Evolutionary conservation across 257 asterid species (phyloP).

Genomic region (Nemophila menziesii): DNA sequence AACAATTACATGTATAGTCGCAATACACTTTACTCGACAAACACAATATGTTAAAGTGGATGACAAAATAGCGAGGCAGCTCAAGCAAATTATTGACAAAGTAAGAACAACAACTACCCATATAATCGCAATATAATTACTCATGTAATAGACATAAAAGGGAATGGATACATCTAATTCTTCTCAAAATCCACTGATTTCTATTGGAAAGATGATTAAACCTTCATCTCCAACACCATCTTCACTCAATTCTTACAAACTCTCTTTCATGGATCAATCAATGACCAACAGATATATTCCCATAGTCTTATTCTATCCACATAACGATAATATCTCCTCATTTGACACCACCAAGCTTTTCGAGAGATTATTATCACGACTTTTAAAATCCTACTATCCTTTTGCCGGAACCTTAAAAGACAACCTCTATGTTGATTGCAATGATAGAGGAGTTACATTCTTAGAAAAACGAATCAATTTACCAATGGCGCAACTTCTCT

Average conservation of each 20-base stretch:
- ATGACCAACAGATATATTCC: not conserved
- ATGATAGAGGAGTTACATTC: conserved; percentile 3
- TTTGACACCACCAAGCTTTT: not conserved
- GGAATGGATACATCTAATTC: no score
- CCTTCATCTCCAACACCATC: conserved; percentile 4
- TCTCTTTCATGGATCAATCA: not conserved
- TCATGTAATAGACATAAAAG: no score
- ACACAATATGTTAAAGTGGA: no score
- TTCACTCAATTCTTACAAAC: not conserved
- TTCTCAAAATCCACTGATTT: no score
- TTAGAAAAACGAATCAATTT: not conserved
- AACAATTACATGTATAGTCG: no score
- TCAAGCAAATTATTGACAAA: no score
- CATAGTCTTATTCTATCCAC: not conserved
- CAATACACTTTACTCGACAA: no score
- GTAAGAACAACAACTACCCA: no score
- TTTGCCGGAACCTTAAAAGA: conserved; percentile 6
- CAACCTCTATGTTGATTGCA: conserved; percentile 3
- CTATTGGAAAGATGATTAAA: conserved; percentile 1
- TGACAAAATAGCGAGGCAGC: no score
- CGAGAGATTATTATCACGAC: conserved; percentile 1
- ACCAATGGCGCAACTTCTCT: conserved; percentile 2
- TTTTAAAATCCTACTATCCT: not conserved
- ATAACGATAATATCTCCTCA: no score
- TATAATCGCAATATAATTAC: no score